Conservation (phyloP, 2,329 filamentous ascomycete genomes). For the Fusarium solani-melongenae region DNA sequence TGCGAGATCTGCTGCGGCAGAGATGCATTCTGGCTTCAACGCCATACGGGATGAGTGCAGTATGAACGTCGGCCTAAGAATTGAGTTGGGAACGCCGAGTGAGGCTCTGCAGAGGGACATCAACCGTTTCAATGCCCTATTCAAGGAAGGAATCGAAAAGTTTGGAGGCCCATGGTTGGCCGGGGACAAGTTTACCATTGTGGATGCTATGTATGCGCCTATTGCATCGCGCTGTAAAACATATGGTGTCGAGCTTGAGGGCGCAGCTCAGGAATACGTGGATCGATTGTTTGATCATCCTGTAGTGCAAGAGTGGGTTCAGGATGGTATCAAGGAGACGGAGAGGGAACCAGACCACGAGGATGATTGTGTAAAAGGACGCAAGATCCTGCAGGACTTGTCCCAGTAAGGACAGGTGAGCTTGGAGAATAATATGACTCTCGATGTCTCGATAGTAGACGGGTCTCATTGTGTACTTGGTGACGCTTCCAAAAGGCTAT, state of each 20-base stretch:
- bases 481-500: too few relatives aligned
- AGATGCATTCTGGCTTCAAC: constrained; percentile 60
- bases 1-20: constrained; percentile 56
- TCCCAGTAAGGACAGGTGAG: background rate
- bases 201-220: constrained; percentile 57
- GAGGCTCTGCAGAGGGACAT: constrained; percentile 50
- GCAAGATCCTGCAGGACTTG: constrained; percentile 47
- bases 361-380: constrained; percentile 48
- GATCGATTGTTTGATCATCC: constrained; percentile 49
- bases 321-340: constrained; percentile 51
- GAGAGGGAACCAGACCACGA: constrained; percentile 52
- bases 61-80: constrained; percentile 55
- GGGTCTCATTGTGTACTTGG: background rate
- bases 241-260: constrained; percentile 48
- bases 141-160: constrained; percentile 50
- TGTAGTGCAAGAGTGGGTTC: constrained; percentile 52
- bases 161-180: constrained; percentile 57
- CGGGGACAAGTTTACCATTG: constrained; percentile 51
- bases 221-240: constrained; percentile 54
- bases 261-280: constrained; percentile 47
- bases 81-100: constrained; percentile 46
- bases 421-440: background rate
- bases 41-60: constrained; percentile 55
- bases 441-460: background rate
- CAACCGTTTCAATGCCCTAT: constrained; percentile 50